phyloP scores from a whole-genome alignment of 306 rosid species.

The Elaeagnus macrophylla region DNA sequence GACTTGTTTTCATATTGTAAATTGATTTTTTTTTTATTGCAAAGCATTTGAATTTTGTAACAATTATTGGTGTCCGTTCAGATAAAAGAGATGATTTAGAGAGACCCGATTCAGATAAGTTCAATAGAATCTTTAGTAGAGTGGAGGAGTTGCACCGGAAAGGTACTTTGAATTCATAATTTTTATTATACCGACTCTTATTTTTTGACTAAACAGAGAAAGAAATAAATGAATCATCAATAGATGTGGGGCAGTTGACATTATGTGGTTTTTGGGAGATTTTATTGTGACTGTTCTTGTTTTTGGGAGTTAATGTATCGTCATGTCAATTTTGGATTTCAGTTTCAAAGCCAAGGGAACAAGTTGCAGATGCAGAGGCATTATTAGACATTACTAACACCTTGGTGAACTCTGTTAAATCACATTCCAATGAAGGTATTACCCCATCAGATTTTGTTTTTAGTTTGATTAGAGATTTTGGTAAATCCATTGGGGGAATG shows the following conservation, averaged over 20 bases:
- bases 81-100: slow-evolving; percentile 55
- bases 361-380: slow-evolving; percentile 81
- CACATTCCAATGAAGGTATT: slow-evolving; percentile 47
- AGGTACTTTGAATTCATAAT: neutral
- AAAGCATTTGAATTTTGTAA: neutral
- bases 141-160: slow-evolving; percentile 23
- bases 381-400: slow-evolving; percentile 50
- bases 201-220: neutral
- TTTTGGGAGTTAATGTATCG: neutral
- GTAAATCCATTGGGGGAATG: slow-evolving; percentile 6
- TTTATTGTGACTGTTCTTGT: neutral
- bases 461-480: slow-evolving; percentile 43
- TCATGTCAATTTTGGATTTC: neutral
- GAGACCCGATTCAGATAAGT: slow-evolving; percentile 37
- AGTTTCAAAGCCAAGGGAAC: slow-evolving; percentile 81
- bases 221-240: no score
- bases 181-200: neutral
- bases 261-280: no score
- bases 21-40: neutral
- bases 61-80: slow-evolving; percentile 15
- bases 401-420: slow-evolving; percentile 44
- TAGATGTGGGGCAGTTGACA: no score
- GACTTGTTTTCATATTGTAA: neutral
- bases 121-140: slow-evolving; percentile 33
- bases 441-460: slow-evolving; percentile 59